Evolutionary conservation across 805 yeast species (phyloP).

Genomic region (Kodamaea fukazawae): DNA sequence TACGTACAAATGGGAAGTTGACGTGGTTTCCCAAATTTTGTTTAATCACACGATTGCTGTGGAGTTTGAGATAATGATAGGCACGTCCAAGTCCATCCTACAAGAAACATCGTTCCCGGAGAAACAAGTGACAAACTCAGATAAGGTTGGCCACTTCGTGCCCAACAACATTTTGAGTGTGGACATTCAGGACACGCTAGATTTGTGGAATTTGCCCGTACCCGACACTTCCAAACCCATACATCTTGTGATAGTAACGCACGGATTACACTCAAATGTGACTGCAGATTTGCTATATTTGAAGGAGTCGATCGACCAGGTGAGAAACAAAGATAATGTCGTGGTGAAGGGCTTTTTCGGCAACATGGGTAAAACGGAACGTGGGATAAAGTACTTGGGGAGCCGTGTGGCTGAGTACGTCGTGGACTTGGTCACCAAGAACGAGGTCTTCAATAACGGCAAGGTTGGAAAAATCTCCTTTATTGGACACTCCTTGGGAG

Average conservation of each 20-base stretch:
- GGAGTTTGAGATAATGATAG: slow-evolving; percentile 60
- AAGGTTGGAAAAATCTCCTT: slow-evolving; percentile 70
- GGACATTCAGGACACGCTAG: slow-evolving; percentile 55
- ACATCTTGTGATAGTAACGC: slow-evolving; percentile 84
- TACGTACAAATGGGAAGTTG: slow-evolving; percentile 72
- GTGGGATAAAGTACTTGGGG: slow-evolving; percentile 85
- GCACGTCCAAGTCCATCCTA: slow-evolving; percentile 39
- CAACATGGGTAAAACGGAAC: slow-evolving; percentile 83
- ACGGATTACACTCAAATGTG: slow-evolving; percentile 87
- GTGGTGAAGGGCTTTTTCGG: slow-evolving; percentile 81
- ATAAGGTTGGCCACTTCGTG: slow-evolving; percentile 28
- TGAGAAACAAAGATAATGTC: slow-evolving; percentile 54
- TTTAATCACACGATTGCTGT: slow-evolving; percentile 69
- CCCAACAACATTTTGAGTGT: slow-evolving; percentile 40
- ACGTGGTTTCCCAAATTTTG: slow-evolving; percentile 75
- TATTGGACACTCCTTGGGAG: slow-evolving; percentile 92
- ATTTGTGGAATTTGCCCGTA: slow-evolving; percentile 71
- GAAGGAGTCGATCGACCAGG: slow-evolving; percentile 71
- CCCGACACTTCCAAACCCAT: slow-evolving; percentile 51
- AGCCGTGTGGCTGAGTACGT: slow-evolving; percentile 74
- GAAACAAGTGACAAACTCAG: slow-evolving; percentile 19
- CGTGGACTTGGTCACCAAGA: slow-evolving; percentile 49
- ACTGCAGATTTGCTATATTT: slow-evolving; percentile 88
- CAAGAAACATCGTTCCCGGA: slow-evolving; percentile 29
- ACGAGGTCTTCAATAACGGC: slow-evolving; percentile 33